These are phyloP conservation scores for Diaporthe nobilis DNA, from an alignment of 2,329 filamentous ascomycete genomes.

Conservation along the genomic window DNA sequence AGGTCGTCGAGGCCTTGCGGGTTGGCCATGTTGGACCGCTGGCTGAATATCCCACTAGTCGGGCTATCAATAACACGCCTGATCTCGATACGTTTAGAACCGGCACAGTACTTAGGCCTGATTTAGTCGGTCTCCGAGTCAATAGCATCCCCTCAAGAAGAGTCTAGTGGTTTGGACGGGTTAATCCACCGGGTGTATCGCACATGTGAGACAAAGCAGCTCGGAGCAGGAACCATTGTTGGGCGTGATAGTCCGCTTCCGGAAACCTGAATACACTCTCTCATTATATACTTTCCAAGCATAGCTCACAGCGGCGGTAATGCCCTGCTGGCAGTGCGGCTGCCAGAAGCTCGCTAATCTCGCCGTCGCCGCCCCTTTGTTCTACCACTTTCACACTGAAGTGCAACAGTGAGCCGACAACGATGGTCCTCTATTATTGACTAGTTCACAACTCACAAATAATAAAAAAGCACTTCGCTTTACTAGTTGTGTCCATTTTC, in stretches of 20 bases:
- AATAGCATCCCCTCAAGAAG: neutral
- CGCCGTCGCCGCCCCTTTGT: neutral
- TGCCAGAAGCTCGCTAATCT: neutral
- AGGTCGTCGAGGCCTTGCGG: neutral
- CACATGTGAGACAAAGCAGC: neutral
- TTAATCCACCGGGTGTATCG: too few species aligned
- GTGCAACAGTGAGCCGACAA: too few species aligned
- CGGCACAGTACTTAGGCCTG: neutral
- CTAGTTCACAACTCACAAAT: neutral
- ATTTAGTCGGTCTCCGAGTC: neutral
- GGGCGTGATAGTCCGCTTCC: neutral
- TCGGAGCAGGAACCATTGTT: neutral
- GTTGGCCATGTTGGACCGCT: constrained; percentile 8
- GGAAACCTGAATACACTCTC: neutral
- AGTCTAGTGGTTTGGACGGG: neutral
- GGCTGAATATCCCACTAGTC: neutral
- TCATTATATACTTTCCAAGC: neutral
- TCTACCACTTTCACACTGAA: neutral
- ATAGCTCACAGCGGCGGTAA: too few species aligned
- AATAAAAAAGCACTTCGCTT: neutral
- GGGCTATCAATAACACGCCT: neutral
- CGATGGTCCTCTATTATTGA: too few species aligned
- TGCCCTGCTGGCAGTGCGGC: neutral
- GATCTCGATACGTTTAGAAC: neutral
- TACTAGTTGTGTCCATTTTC: neutral